These are phyloP conservation scores for Schwanniomyces polymorphus DNA, from an alignment of 805 yeast genomes.

Conservation along the genomic window DNA sequence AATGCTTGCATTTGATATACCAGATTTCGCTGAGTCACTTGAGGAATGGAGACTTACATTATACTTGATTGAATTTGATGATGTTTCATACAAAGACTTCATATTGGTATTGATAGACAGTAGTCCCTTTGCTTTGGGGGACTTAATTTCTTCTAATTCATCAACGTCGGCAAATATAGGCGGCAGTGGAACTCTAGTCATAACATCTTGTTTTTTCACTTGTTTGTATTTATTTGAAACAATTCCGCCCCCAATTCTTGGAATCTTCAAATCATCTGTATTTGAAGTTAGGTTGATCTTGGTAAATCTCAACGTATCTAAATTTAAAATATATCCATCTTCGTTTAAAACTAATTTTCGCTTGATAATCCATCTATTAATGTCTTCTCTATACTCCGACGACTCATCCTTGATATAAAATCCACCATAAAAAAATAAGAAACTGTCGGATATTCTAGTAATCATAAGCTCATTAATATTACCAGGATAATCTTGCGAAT, in stretches of 20 bases:
- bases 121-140: not conserved
- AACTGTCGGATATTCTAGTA: slow-evolving; percentile 52
- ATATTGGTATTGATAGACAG: not conserved
- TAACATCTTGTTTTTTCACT: slow-evolving; percentile 2
- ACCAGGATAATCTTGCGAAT: slow-evolving; percentile 38
- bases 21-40: not conserved
- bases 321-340: slow-evolving; percentile 61
- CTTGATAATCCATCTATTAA: slow-evolving; percentile 37
- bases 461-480: slow-evolving; percentile 50
- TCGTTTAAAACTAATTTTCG: slow-evolving; percentile 50
- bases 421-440: slow-evolving; percentile 71
- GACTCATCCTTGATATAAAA: slow-evolving; percentile 39
- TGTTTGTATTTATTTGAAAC: slow-evolving; percentile 21
- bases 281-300: slow-evolving; percentile 32
- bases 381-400: slow-evolving; percentile 18
- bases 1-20: not conserved
- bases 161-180: slow-evolving; percentile 14
- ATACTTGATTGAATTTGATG: not conserved
- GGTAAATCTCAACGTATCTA: slow-evolving; percentile 46
- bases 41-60: slow-evolving; percentile 1
- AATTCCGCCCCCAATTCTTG: slow-evolving; percentile 34
- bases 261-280: slow-evolving; percentile 14
- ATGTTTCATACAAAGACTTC: not conserved
- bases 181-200: slow-evolving; percentile 17
- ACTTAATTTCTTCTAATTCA: not conserved